Conservation (phyloP, 495 filamentous ascomycete species). For the Hypoxylon lenormandii region DNA sequence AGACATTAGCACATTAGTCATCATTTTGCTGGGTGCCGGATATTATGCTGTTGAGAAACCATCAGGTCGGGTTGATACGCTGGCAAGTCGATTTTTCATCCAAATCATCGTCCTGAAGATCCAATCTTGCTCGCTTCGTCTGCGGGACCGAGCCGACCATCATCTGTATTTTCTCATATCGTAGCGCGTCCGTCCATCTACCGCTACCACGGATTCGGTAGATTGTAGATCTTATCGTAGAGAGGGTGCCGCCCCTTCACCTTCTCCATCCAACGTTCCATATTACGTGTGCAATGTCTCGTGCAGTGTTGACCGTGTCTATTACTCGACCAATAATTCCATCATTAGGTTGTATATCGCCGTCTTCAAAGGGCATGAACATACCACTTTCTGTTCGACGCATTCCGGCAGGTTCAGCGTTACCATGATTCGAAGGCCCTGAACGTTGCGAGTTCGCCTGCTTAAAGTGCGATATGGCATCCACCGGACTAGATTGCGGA, state of each 20-base stretch:
- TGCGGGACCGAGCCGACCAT: not conserved
- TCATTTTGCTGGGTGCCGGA: conserved; percentile 17
- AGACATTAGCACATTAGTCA: conserved; percentile 24
- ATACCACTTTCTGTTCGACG: conserved; percentile 82
- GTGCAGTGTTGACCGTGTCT: conserved; percentile 95
- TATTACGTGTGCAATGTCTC: conserved; percentile 94
- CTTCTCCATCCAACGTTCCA: conserved; percentile 97
- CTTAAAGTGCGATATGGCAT: conserved; percentile 30
- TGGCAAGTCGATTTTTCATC: conserved; percentile 9
- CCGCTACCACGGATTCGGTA: conserved; percentile 5
- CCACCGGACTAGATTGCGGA: conserved; percentile 45
- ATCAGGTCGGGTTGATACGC: conserved; percentile 8
- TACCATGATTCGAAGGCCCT: conserved; percentile 51
- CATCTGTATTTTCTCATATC: not conserved
- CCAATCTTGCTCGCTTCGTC: not conserved
- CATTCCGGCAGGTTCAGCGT: conserved; percentile 66
- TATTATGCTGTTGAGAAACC: conserved; percentile 7
- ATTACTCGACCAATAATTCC: conserved; percentile 82
- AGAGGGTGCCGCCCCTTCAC: conserved; percentile 53
- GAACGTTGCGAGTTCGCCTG: conserved; percentile 52
- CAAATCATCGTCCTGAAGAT: not conserved
- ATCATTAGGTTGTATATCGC: conserved; percentile 68
- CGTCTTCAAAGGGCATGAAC: conserved; percentile 84
- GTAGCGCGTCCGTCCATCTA: not conserved
- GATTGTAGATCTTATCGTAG: not conserved